These are phyloP conservation scores for Elongisporangium senticosum DNA, from an alignment of 352 stramenopile genomes.

Conservation along the genomic window DNA sequence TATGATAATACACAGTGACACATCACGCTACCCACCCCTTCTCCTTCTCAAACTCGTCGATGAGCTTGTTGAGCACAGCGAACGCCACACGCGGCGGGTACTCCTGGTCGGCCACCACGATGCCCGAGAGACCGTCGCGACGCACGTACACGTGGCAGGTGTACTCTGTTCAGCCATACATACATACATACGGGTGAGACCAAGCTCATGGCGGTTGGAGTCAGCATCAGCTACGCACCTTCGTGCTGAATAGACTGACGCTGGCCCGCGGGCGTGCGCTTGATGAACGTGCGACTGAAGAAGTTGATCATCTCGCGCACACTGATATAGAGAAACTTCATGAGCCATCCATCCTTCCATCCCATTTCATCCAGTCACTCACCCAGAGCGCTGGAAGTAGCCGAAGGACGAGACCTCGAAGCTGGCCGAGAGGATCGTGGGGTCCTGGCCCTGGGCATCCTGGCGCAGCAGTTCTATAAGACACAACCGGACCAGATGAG, in stretches of 20 bases:
- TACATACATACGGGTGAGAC: background rate
- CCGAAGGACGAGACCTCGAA: conserved; percentile 82
- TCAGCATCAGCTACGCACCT: conserved; percentile 28
- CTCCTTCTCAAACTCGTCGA: conserved; percentile 94
- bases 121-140: conserved; percentile 94
- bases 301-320: conserved; percentile 99
- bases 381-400: conserved; percentile 86
- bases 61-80: conserved; percentile 93
- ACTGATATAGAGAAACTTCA: conserved; percentile 23
- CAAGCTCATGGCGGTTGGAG: background rate
- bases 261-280: conserved; percentile 94
- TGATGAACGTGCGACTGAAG: conserved; percentile 98
- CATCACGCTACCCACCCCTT: conserved; percentile 35
- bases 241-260: conserved; percentile 98
- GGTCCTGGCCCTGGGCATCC: conserved; percentile 49
- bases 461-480: conserved; percentile 62
- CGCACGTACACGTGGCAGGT: conserved; percentile 98
- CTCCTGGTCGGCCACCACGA: conserved; percentile 96
- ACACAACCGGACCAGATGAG: conserved; percentile 3
- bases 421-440: conserved; percentile 51
- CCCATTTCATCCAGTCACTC: conserved; percentile 6
- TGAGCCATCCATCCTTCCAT: conserved; percentile 5
- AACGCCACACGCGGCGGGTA: conserved; percentile 98
- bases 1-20: conserved; percentile 5
- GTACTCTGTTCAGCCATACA: conserved; percentile 75